Evolutionary conservation across 2,329 filamentous ascomycete species (phyloP), one percentile per base, ranked within the genome.

Genomic region (Botryosphaeria dothidea): DNA sequence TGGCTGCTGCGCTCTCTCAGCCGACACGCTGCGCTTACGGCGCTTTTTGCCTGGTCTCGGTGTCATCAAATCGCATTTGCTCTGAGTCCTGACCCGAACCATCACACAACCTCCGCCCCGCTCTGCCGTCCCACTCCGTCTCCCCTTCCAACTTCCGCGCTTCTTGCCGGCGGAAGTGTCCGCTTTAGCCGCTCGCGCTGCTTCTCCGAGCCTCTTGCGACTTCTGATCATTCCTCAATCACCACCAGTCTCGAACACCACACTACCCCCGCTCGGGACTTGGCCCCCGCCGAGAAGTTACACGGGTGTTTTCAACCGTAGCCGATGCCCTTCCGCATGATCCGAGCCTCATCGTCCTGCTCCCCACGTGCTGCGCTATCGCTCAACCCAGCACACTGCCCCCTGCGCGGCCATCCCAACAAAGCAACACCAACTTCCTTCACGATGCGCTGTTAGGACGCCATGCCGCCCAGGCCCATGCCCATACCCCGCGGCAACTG

Each of bases 51-150:
- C 15, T 31, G 45, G 45, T 29, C 13, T 31, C 34, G 52, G 11
- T n/a, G 21, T 29, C 43, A 57, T 25, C 52, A 29, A 38, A 38
- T 38, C 17, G 21, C 52, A 41, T 56, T 56, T 56, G 51, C 29
- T 38, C 11, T 15, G 21, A 48, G 45, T 29, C 48, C 15, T 34
- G 52, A 54, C 38, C 51, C 51, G 31, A 15, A 36, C 34, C 54
- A 58, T 45, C 54, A 31, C 54, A 45, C n/a, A 29, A 27, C 38
- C 38, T 58, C 54, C 54, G 38, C 54, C 54, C 54, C 54, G 38
- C 54, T 57, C 52, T 27, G 31, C 23, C 19, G 38, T 31, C 51
- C 51, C 34, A 56, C 51, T 41, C 51, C 19, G 19, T 56, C n/a
- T 29, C 23, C 31, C 51, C 25, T 41, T 27, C 51, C 51, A 56